Percentiles rank a stretch among this genome's conserved stretches.
phyloP scores from a whole-genome alignment of 2,329 filamentous ascomycete species.

The Chrysoporthe cubensis region DNA sequence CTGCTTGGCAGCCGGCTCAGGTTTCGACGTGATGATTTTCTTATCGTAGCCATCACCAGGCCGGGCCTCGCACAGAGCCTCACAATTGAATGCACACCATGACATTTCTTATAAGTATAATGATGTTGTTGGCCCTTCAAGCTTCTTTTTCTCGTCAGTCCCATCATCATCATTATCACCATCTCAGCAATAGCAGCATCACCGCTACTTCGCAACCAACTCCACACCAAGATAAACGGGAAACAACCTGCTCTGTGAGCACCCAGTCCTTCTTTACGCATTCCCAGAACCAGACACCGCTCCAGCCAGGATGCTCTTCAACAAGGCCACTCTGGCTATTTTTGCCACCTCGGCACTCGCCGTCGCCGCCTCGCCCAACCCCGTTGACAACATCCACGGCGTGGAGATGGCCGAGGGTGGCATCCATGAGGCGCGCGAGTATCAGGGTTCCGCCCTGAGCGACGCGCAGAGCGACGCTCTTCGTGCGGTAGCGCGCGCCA shows the following conservation, averaged over 20 bases:
- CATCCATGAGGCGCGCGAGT: background rate
- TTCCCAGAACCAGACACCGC: background rate
- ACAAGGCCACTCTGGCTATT: conserved; percentile 3
- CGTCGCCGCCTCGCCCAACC: background rate
- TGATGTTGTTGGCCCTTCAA: background rate
- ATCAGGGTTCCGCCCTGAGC: background rate
- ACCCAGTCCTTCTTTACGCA: background rate
- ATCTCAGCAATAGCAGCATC: background rate
- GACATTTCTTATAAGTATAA: background rate
- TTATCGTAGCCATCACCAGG: background rate
- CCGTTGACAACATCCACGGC: background rate
- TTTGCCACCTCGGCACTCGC: background rate
- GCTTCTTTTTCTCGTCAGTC: background rate
- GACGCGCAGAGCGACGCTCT: background rate
- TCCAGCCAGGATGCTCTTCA: background rate
- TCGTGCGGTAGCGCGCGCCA: background rate
- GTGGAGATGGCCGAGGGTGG: background rate
- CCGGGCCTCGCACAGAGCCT: background rate
- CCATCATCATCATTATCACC: background rate
- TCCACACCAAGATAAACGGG: background rate
- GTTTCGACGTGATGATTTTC: conserved; percentile 3
- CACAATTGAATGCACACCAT: background rate
- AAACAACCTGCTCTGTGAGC: background rate
- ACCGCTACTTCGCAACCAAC: background rate
- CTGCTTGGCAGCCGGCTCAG: background rate